Conservation (phyloP, 1,139 yeast species). For the Debaryomyces sp. region DNA sequence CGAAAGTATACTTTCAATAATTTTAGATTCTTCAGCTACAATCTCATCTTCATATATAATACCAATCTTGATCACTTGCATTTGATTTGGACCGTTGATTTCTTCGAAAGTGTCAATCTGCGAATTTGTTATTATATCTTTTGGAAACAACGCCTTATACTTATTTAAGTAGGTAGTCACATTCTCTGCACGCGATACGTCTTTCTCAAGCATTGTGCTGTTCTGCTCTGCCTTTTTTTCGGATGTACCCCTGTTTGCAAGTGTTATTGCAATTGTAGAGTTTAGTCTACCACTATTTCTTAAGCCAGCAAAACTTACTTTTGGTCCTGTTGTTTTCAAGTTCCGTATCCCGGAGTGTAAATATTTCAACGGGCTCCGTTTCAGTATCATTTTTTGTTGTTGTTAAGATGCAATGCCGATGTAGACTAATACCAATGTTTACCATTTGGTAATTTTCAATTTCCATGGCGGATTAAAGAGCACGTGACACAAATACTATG, state of each 20-base stretch:
- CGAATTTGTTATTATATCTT: slow-evolving; percentile 23
- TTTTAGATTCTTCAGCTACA: slow-evolving; percentile 23
- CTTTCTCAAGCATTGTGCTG: background rate
- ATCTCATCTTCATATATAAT: slow-evolving; percentile 29
- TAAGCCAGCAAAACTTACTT: background rate
- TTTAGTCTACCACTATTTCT: background rate
- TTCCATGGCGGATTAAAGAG: background rate
- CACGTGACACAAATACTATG: background rate
- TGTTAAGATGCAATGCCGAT: background rate
- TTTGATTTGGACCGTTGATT: slow-evolving; percentile 9
- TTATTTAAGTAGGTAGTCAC: slow-evolving; percentile 13
- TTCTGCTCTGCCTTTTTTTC: background rate
- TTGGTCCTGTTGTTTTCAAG: background rate
- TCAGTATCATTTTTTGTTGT: background rate
- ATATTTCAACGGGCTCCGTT: background rate
- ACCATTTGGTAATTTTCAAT: background rate
- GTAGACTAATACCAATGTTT: background rate
- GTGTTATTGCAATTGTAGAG: slow-evolving; percentile 2
- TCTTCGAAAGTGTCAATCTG: slow-evolving; percentile 14
- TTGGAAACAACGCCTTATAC: slow-evolving; percentile 28
- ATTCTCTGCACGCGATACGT: background rate
- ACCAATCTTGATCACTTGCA: slow-evolving; percentile 30
- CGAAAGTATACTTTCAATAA: slow-evolving; percentile 41
- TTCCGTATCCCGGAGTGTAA: background rate
- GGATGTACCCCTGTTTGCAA: background rate